Base-by-base conservation (phyloP, 2,329 filamentous ascomycete species). In the Chaetomium strumarium region DNA sequence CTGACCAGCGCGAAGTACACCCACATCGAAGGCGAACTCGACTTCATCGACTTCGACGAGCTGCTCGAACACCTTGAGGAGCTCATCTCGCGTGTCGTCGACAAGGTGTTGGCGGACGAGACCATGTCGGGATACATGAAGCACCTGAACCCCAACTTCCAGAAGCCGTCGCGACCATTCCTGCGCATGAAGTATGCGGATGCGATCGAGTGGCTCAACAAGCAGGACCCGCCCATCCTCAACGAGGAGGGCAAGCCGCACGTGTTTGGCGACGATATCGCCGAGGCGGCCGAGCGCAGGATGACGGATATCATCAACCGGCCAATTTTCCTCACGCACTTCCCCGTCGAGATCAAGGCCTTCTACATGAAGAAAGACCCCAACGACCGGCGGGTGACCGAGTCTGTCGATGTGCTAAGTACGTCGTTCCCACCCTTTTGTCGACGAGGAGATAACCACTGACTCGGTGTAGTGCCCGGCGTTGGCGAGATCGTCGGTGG, bases 291-390 rank as follows among this genome's bases (percentile, higher is more conserved):
- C 12, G 93, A 99, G 79, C 87, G 93, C 63, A 83, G 79, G 68
- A 99, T 99, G 93, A 97, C 92, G 1, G 93, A 99, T 69, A 87
- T 86, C 62, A 95, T 99, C 77, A 93, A 95, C 83, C 77, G 83
- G 50, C 93, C 93, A 57, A 96, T 99, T 70, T 89, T 97, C 76
- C 79, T 97, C 39, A 97, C 92, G 2, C 92, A 97, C 73, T 99
- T 99, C 82, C 93, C 93, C 17, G 85, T 85, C 55, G 90, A 92
- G 74, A 96, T 99, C 79, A 99, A 99, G 79, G 88, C 93, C 1
- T 99, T 99, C 71, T 99, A 99, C 80, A 99, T 99, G 93, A 86
- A 91, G 73, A 91, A 86, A 72, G 93, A 92, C 63, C 76, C 78
- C 40, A 72, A 79, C 30, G 93, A 99, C 67, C 74, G 72, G 30